A percentile compares a stretch with the other conserved stretches of the same genome.
Evolutionary conservation across 768 basidiomycete species (phyloP).

Genomic region (Albatrellus ellisii): DNA sequence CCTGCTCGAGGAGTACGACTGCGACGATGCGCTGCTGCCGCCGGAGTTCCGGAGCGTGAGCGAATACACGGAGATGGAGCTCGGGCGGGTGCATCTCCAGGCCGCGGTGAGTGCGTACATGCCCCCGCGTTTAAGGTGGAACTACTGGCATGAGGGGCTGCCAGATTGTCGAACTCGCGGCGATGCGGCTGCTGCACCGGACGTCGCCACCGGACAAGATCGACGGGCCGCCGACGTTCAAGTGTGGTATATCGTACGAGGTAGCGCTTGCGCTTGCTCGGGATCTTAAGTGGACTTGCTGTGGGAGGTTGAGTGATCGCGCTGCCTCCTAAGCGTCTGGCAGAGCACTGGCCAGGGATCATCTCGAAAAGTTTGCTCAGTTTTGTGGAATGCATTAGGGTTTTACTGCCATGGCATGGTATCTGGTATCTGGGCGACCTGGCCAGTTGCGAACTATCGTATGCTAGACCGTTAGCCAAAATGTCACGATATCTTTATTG

Average conservation of each 20-base stretch:
- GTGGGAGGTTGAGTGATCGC: constrained; percentile 33
- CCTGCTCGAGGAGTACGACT: constrained; percentile 60
- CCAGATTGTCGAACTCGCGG: constrained; percentile 58
- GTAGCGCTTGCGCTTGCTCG: constrained; percentile 40
- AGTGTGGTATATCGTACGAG: constrained; percentile 57
- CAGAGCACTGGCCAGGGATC: no score
- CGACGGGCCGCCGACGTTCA: constrained; percentile 61
- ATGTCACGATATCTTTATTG: no score
- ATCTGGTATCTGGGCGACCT: no score
- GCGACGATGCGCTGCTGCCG: constrained; percentile 30
- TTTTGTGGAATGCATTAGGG: no score
- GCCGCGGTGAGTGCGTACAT: constrained; percentile 33
- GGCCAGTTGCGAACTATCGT: no score
- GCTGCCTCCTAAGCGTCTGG: no score
- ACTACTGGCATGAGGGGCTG: no score
- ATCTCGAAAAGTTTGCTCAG: no score
- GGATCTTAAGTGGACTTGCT: constrained; percentile 49
- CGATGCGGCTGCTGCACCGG: constrained; percentile 53
- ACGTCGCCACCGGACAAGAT: constrained; percentile 46
- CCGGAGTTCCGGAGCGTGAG: constrained; percentile 44
- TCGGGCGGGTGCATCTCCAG: constrained; percentile 44
- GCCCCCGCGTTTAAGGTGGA: no score
- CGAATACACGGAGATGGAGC: constrained; percentile 67
- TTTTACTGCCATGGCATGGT: no score
- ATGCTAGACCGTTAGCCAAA: no score